phyloP scores from a whole-genome alignment of 176 grass and related monocot species.

The Rhynchospora tenuis region DNA sequence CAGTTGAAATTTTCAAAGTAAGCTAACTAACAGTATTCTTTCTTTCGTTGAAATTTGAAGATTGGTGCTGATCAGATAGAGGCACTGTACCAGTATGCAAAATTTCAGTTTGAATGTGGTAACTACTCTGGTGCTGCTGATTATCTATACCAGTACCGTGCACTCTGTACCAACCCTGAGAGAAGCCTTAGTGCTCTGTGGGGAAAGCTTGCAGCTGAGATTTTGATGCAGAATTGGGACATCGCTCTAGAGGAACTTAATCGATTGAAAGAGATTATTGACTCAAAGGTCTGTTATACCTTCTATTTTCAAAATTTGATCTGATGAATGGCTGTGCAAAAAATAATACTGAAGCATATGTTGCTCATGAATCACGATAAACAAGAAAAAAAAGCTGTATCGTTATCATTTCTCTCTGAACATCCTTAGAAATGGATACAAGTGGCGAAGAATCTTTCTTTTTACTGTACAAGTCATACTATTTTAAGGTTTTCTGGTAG shows the following conservation, averaged over 20 bases:
- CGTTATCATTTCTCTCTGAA: not conserved
- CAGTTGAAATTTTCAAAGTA: not conserved
- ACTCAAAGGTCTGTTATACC: conserved; percentile 58
- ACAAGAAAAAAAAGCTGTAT: not conserved
- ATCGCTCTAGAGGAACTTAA: conserved; percentile 86
- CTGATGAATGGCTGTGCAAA: not conserved
- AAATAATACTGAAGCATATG: not conserved
- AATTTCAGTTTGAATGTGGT: conserved; percentile 85
- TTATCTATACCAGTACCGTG: conserved; percentile 77
- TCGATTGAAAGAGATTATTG: conserved; percentile 87
- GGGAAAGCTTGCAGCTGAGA: conserved; percentile 83
- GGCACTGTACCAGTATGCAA: conserved; percentile 82
- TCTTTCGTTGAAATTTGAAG: conserved; percentile 27
- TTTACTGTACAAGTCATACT: not conserved
- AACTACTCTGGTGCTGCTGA: conserved; percentile 80
- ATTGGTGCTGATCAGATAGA: conserved; percentile 86
- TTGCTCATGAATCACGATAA: not conserved
- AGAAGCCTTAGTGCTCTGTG: conserved; percentile 77
- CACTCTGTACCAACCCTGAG: conserved; percentile 78
- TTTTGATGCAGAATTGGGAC: conserved; percentile 96
- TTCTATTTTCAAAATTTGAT: not conserved
- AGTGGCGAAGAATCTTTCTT: not conserved
- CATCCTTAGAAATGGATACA: not conserved
- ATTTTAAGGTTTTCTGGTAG: not conserved
- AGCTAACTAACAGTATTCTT: not conserved